Evolutionary conservation across 495 filamentous ascomycete genomes (phyloP), one percentile per base, ranked within the genome.

Genomic region (Aspergillus carlsbadensis): DNA sequence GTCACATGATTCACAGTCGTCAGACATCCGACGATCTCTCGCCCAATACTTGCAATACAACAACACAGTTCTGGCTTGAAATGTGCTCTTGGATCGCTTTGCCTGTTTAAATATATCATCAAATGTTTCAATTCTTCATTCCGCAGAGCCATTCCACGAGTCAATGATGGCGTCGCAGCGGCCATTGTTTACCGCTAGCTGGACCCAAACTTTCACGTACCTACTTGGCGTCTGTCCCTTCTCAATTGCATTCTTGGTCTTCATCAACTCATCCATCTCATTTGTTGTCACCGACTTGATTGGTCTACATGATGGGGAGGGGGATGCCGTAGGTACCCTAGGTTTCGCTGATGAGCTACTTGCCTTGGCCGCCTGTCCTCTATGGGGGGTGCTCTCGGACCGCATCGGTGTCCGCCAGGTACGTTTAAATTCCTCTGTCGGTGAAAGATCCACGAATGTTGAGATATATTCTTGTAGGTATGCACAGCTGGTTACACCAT

Each of bases 341-440:
- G 94, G 94, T 31, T 98, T 99, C 72, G 92, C 87, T 1, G 94
- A 99, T 77, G 94, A 99, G 72, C 61, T 98, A 40, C 85, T 98
- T 24, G 94, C 90, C 4, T 79, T 99, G 53, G 79, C 92, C 21
- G 94, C 94, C 3, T 97, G 92, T 62, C 95, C 94, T 10, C 59
- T 88, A 24, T 98, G 95, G 95, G 94, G 94, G 6, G 76, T 96
- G 13, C 70, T 96, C n/a, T 92, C 88, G 20, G 94, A 99, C 73
- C 83, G 88, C 24, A 75, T 95, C 44, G 94, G 94, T 39, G 92
- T 96, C 50, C 80, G 93, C 55, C 68, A 73, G 64, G 85, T 88
- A 60, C 68, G 26, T 33, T 20, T 31, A 5, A 35, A 18, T 36
- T 35, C 42, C 20, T 17, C 33, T 18, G 8, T 7, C 10, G n/a